Conservation (phyloP, 1,284 basidiomycete genomes). For the Ustilago cynodontis region DNA sequence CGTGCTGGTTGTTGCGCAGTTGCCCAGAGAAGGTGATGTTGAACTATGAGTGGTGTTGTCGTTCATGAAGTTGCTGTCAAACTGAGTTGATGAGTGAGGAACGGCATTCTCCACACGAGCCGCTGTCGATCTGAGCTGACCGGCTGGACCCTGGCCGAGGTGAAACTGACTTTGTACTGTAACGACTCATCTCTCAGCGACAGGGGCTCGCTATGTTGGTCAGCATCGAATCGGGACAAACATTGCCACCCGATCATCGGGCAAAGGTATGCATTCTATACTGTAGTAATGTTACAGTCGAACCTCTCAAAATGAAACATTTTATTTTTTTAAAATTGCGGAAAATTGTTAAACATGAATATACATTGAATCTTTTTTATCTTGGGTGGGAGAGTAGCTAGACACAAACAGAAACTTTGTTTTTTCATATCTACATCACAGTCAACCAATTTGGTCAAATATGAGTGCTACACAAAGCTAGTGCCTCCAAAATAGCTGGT, state of each 20-base stretch:
- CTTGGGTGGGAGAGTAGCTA: too few relatives aligned
- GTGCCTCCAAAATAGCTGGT: too few relatives aligned
- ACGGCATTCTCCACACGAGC: slow-evolving; percentile 1
- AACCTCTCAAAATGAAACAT: too few relatives aligned
- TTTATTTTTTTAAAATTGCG: too few relatives aligned
- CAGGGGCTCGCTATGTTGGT: not conserved
- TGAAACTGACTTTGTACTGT: not conserved
- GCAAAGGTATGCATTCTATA: not conserved
- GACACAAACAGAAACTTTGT: too few relatives aligned
- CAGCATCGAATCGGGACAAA: not conserved
- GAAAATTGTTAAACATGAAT: too few relatives aligned
- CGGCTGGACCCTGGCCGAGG: slow-evolving; percentile 9
- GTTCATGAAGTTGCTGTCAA: not conserved
- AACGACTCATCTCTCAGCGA: too few relatives aligned
- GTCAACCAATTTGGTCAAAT: too few relatives aligned
- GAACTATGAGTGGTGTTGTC: not conserved
- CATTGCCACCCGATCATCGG: not conserved
- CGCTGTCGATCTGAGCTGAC: slow-evolving; percentile 3
- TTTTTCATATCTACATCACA: too few relatives aligned
- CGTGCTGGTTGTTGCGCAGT: not conserved
- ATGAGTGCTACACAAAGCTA: too few relatives aligned
- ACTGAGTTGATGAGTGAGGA: not conserved
- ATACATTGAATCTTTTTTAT: too few relatives aligned
- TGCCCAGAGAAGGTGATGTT: slow-evolving; percentile 4
- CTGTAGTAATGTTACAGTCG: not conserved